Base-by-base conservation (phyloP, 2,329 filamentous ascomycete species). In the Arthrobotrys sphaeroides region DNA sequence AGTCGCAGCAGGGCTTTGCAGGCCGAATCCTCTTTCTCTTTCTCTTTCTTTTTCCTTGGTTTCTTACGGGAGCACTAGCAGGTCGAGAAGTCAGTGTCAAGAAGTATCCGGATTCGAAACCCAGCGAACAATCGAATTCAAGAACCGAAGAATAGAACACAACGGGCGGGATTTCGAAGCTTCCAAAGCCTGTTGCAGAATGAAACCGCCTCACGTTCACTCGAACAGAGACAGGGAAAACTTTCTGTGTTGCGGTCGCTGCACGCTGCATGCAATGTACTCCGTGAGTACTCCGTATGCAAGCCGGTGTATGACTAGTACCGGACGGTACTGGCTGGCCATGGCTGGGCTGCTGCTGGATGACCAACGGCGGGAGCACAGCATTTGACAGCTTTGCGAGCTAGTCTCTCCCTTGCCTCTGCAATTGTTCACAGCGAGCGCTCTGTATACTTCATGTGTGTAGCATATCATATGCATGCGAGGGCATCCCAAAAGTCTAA, bases 141-240 rank as follows among this genome's bases (percentile, higher is more conserved):
- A 57, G 51, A 31, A 55, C 12, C 36, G 22, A 16, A 42, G 26
- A 28, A 45, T 38, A 65, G 55, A 65, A 55, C 18, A 65, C 31
- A 59, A 53, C 42, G 24, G 57, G 70, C 61, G 62, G 59, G 61
- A 57, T n/a, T n/a, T n/a, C n/a, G n/a, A n/a, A n/a, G n/a, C n/a
- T n/a, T n/a, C n/a, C n/a, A 38, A 55, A 31, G 64, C 43, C 22
- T 66, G 72, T 75, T 69, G 72, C 72, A 75, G 59, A 75, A 68
- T 75, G 64, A 75, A 75, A 75, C 72, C 72, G 55, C 72, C 43
- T 59, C 70, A 73, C n/a, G n/a, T n/a, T n/a, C n/a, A 45, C 28
- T 38, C 28, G 60, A 47, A 64, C 43, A 65, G 70, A 74, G 59
- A 72, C 67, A 65, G 51, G 31, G 51, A 31, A 55, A 55, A 38